Percentiles rank a stretch among this genome's conserved stretches.
phyloP scores from a whole-genome alignment of 768 basidiomycete genomes.

The Naganishia vishniacii region DNA sequence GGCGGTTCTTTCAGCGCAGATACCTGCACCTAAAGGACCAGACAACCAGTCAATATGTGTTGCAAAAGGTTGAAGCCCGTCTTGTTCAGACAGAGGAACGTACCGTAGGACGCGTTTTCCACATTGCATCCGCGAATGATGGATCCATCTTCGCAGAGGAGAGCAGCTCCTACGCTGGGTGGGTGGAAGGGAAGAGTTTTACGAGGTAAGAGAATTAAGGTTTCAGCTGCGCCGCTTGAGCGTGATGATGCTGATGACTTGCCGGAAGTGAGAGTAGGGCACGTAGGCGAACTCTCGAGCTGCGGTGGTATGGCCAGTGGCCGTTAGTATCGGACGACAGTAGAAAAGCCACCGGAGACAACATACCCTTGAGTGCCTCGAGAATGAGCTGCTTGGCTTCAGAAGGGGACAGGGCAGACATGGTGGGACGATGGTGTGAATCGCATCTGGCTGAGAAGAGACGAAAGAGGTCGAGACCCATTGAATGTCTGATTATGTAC shows the following conservation, averaged over 20 bases:
- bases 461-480: too few species aligned
- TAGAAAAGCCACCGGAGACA: too few species aligned
- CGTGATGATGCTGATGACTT: too few species aligned
- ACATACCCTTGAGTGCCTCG: not conserved
- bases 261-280: constrained; percentile 82
- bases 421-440: not conserved
- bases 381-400: constrained; percentile 1
- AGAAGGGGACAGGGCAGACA: not conserved
- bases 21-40: constrained; percentile 63
- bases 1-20: constrained; percentile 92
- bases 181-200: too few species aligned
- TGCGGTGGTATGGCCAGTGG: constrained; percentile 26
- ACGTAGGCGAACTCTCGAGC: constrained; percentile 63
- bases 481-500: too few species aligned
- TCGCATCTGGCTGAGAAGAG: too few species aligned
- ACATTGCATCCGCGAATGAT: constrained; percentile 83
- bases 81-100: too few species aligned
- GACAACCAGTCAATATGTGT: not conserved
- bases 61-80: too few species aligned
- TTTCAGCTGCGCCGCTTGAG: too few species aligned
- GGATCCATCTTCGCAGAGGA: constrained; percentile 61
- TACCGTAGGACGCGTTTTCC: constrained; percentile 90
- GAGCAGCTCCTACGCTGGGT: constrained; percentile 69
- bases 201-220: too few species aligned
- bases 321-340: too few species aligned